Evolutionary conservation across 176 grass and related monocot species (phyloP), one percentile per base, ranked within the genome.

Genomic region (Oryza australiensis): DNA sequence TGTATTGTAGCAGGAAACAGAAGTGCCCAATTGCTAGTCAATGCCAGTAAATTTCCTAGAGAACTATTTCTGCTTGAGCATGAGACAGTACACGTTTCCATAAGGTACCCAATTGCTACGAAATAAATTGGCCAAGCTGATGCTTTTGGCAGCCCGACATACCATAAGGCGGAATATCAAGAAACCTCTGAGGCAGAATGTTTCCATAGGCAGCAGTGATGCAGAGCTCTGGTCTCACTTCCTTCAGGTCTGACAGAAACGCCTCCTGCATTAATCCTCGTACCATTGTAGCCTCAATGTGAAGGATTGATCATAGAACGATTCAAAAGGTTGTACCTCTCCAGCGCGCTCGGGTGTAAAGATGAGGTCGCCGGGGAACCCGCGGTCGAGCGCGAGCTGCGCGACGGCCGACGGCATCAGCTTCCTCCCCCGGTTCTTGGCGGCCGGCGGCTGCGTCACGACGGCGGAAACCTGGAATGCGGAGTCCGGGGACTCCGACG

Each of bases 171-270:
- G 92, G 92, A 70, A 94, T 98, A 49, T 98, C 88, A 76, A 98
- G 95, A 93, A 98, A 95, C n/a, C 76, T 95, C 34, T 90, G 85
- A 78, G 92, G 92, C 43, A 98, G 87, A 82, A 98, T 94, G 82
- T 98, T 95, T 68, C 95, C 95, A 72, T 95, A 98, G 75, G 95
- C 88, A 68, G 84, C 92, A 32, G 93, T 95, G 84, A 98, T 51
- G 88, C 92, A 98, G 82, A 98, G 90, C 59, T 95, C 88, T 38
- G 90, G 95, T 68, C 68, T 89, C 59, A 93, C 16, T 35, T 66
- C 82, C 84, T 90, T 95, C 76, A 98, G 79, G 66, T 91, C 85
- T 26, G 73, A 88, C 57, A 93, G 82, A 75, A 95, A 98, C 16
- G 77, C 33, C 69, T 81, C 92, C 92, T 95, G 87, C 90, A 90